Evolutionary conservation across 1,284 basidiomycete genomes (phyloP).

Genomic region (Marasmius tenuissimus): DNA sequence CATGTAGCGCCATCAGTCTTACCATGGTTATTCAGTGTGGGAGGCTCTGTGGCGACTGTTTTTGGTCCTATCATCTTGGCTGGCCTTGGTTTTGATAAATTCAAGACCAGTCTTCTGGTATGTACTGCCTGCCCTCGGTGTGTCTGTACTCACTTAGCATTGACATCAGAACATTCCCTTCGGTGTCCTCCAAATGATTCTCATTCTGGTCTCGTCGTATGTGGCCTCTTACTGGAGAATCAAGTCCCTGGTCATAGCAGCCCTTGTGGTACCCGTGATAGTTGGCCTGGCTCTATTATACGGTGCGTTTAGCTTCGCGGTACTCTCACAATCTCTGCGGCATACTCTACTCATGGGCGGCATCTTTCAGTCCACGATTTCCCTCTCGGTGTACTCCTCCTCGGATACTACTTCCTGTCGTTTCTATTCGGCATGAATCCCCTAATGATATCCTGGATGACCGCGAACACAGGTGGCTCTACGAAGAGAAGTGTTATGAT

Average conservation of each 20-base stretch:
- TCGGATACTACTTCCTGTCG: slow-evolving; percentile 18
- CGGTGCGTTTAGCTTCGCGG: not conserved
- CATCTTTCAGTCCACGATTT: not conserved
- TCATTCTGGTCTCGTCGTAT: slow-evolving; percentile 14
- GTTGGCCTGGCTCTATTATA: slow-evolving; percentile 14
- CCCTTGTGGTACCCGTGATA: slow-evolving; percentile 13
- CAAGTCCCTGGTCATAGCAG: slow-evolving; percentile 12
- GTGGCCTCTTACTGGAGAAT: slow-evolving; percentile 1
- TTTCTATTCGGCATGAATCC: slow-evolving; percentile 15
- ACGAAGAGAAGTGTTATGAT: slow-evolving; percentile 16
- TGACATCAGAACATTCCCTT: slow-evolving; percentile 14
- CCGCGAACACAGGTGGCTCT: slow-evolving; percentile 18
- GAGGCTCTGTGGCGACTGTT: slow-evolving; percentile 13
- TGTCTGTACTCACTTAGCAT: no score
- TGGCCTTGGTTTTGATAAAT: slow-evolving; percentile 17
- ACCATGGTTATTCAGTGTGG: slow-evolving; percentile 7
- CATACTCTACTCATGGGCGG: not conserved
- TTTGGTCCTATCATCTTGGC: slow-evolving; percentile 18
- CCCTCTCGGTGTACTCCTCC: slow-evolving; percentile 7
- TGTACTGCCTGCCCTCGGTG: not conserved
- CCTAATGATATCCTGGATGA: slow-evolving; percentile 18
- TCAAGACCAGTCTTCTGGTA: slow-evolving; percentile 12
- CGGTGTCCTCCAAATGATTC: slow-evolving; percentile 14
- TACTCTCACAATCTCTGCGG: not conserved
- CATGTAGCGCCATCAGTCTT: no score